Base-by-base conservation (phyloP, 495 filamentous ascomycete genomes). In the Aspergillus conjunctus region DNA sequence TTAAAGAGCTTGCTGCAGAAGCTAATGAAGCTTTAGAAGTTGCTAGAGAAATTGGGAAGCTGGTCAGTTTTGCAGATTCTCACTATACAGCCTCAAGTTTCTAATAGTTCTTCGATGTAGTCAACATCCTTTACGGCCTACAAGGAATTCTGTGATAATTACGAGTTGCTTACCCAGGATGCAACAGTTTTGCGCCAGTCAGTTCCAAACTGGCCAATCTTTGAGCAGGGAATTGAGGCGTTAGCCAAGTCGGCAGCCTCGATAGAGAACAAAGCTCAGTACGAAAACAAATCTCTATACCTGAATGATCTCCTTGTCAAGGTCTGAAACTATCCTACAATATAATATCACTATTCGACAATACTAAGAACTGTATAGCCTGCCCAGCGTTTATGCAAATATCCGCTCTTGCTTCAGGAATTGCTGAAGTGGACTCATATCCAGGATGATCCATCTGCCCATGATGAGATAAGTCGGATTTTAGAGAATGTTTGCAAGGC, bases 311-410 rank as follows among this genome's bases (percentile, higher is more conserved):
- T 98, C 49, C 81, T 98, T 41, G 92, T 97, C 51, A 98, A 98
- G 84, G 93, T 91, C 73, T 54, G 75, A 26, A 26, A 56, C 0
- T 44, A 11, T 17, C 6, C 7, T 3, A n/a, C 31, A 30, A 4
- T 12, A 15, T 44, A 17, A 32, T 41, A 10, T 54, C 0, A 5
- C 32, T 51, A 31, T 20, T 15, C 50, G 14, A 14, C 10, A 44
- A 7, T 22, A 33, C 57, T 74, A 44, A 75, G 33, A 64, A 22
- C 2, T 18, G 39, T 22, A 32, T 65, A 97, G 94, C 94, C 94
- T 0, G 91, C 97, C 56, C 94, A 98, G 78, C 83, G 94, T 34
- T 83, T 98, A 14, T 95, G 91, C 81, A 92, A 89, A 77, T 98
- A 98, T 74, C 90, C 91, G 10, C 81, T 98, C 34, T 79, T 98